Base-by-base conservation (phyloP, 2,329 filamentous ascomycete genomes). In the Ascochyta koolunga region DNA sequence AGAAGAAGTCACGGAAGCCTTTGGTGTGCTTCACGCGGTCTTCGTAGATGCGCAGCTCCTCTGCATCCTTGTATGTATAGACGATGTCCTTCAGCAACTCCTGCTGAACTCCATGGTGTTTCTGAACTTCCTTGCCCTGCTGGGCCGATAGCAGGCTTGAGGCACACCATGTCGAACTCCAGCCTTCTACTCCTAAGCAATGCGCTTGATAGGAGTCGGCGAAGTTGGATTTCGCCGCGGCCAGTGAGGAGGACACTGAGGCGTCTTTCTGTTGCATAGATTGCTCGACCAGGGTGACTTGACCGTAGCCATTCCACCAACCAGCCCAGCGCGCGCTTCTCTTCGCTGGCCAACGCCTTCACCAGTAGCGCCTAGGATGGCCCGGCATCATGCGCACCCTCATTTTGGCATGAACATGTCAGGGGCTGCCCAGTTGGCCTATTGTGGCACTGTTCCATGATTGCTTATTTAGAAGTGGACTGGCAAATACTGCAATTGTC, bases 291-390 rank as follows among this genome's bases (percentile, higher is more conserved):
- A 98, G 83, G 65, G 92, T 85, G 49, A 82, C 85, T n/a, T n/a
- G n/a, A 62, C 98, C 88, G 65, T 89, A 86, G 71, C 98, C 93
- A 69, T 98, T 98, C 95, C 95, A 99, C 89, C 91, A 97, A 31
- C 92, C 92, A 52, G 89, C 80, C 93, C 93, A 99, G 9, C 85
- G n/a, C 93, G 21, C 87, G 86, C 36, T 83, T 80, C 73, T 98
- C 93, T 76, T 98, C 95, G n/a, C 52, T 84, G 85, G 45, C 91
- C 90, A 5, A 88, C 73, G 15, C 95, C 95, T 52, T 91, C 84
- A 46, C 95, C 95, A 1, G 92, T 96, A 2, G 93, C 88, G 10
- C 89, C 86, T 21, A 99, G 86, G 58, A 99, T 93, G 59, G n/a
- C n/a, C 86, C 86, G 37, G 86, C 84, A 70, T 98, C 93, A 76